phyloP scores from a whole-genome alignment of 768 basidiomycete species.

The Suillus weaverae region DNA sequence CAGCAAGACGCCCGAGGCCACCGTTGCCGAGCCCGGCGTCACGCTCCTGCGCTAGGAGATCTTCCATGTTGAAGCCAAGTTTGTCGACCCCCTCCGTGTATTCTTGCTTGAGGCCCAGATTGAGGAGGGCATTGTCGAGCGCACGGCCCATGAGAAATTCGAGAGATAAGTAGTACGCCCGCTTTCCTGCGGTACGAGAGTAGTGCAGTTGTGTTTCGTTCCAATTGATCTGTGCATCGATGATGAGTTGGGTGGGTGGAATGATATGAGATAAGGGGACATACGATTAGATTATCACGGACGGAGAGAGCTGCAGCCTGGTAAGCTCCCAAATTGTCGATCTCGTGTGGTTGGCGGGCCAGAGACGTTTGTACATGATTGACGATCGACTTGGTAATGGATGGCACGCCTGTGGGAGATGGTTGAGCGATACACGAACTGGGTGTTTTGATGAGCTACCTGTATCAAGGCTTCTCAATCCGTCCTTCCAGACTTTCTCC shows the following conservation, averaged over 20 bases:
- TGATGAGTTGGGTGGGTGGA: conserved; percentile 3
- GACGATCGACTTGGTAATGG: conserved; percentile 74
- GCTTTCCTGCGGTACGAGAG: conserved; percentile 81
- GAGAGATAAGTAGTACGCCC: conserved; percentile 93
- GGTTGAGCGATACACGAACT: neutral
- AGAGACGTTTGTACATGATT: conserved; percentile 87
- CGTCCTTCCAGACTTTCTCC: conserved; percentile 70
- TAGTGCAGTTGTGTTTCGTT: conserved; percentile 77
- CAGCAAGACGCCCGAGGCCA: conserved; percentile 92
- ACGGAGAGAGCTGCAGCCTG: conserved; percentile 88
- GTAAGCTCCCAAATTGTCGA: conserved; percentile 85
- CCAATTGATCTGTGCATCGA: conserved; percentile 67
- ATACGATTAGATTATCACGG: conserved; percentile 82
- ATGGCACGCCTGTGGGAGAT: conserved; percentile 47
- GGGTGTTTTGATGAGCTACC: conserved; percentile 37
- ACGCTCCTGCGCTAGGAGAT: conserved; percentile 83
- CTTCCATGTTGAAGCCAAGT: conserved; percentile 91
- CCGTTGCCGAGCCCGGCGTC: conserved; percentile 96
- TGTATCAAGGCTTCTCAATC: conserved; percentile 54
- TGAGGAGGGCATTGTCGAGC: conserved; percentile 80
- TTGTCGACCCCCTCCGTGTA: conserved; percentile 66
- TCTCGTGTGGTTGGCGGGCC: conserved; percentile 87
- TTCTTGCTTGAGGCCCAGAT: conserved; percentile 79
- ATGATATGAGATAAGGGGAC: conserved; percentile 18
- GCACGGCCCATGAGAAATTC: conserved; percentile 90